These are phyloP conservation scores for Pseudonitzschia multiseries DNA, from an alignment of 108 stramenopile species.

Conservation along the genomic window DNA sequence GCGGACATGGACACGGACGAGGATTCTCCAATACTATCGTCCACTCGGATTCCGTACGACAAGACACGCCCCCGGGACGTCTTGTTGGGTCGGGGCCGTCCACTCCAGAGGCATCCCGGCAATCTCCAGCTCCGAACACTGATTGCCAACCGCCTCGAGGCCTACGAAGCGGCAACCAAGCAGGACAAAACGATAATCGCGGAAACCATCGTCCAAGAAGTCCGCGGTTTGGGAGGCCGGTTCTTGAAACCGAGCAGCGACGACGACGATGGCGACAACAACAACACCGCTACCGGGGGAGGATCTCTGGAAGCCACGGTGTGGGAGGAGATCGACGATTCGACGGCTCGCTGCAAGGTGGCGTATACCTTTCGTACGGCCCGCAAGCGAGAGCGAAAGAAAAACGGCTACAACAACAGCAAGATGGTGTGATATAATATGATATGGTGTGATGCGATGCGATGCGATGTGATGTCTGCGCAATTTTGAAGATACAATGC, in stretches of 20 bases:
- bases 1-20: too few species aligned
- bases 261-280: not conserved
- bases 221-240: slow-evolving; percentile 23
- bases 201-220: slow-evolving; percentile 28
- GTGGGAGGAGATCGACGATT: slow-evolving; percentile 29
- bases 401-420: too few species aligned
- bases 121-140: not conserved
- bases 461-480: too few species aligned
- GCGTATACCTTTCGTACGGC: slow-evolving; percentile 27
- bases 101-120: not conserved
- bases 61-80: not conserved
- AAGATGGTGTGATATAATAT: too few species aligned
- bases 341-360: slow-evolving; percentile 22
- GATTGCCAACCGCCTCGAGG: not conserved
- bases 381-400: not conserved
- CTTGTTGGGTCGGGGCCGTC: not conserved
- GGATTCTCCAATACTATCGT: not conserved
- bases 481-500: too few species aligned
- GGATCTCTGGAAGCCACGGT: not conserved
- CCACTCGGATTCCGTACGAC: not conserved
- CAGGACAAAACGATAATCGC: slow-evolving; percentile 27
- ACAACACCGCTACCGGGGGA: not conserved
- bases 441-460: too few species aligned
- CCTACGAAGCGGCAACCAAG: slow-evolving; percentile 4
- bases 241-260: slow-evolving; percentile 37